phyloP scores from a whole-genome alignment of 345 rosid genomes.

The Physaria fendleri region DNA sequence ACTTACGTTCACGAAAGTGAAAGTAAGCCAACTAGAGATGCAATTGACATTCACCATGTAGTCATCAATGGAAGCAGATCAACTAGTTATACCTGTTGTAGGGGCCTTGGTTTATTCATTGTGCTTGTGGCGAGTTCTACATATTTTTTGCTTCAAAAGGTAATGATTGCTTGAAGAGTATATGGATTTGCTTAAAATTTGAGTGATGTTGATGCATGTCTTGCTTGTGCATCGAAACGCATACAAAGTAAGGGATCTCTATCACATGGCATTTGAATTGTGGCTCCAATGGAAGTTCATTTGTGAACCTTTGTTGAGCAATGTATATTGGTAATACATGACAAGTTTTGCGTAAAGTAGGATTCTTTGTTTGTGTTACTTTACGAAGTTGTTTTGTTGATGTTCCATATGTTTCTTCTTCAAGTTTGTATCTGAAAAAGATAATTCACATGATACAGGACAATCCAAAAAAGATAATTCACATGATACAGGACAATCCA shows the following conservation, averaged over 20 bases:
- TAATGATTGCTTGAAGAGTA: constrained; percentile 17
- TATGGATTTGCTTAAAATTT: too few relatives aligned
- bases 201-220: too few relatives aligned
- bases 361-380: not conserved
- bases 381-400: not conserved
- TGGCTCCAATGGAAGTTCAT: too few relatives aligned
- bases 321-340: too few relatives aligned
- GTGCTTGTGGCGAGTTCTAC: constrained; percentile 31
- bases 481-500: constrained; percentile 44
- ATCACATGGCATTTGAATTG: too few relatives aligned
- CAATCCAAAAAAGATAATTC: too few relatives aligned
- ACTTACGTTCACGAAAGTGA: constrained; percentile 39
- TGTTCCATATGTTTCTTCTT: not conserved
- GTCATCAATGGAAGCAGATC: constrained; percentile 36
- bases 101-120: constrained; percentile 28
- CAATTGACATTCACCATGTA: constrained; percentile 55
- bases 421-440: constrained; percentile 5
- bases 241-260: too few relatives aligned
- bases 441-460: too few relatives aligned
- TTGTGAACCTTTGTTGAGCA: too few relatives aligned
- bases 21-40: constrained; percentile 36
- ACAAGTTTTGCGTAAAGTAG: not conserved
- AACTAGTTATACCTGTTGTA: constrained; percentile 25
- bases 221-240: too few relatives aligned
- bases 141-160: constrained; percentile 43